Base-by-base conservation (phyloP, 345 rosid genomes). In the Gossypium herbaceum region DNA sequence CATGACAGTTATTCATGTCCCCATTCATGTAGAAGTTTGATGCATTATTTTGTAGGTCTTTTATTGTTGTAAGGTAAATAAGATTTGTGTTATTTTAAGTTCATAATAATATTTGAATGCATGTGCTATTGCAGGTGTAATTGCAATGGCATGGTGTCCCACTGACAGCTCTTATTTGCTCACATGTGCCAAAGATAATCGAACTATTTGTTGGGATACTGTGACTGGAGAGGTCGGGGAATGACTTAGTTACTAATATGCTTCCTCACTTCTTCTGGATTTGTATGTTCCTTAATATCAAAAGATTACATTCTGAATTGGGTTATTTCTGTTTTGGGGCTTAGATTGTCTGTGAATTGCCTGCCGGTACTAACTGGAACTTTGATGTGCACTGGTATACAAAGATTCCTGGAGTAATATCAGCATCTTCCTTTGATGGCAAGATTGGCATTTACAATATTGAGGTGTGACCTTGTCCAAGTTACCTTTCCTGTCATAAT, bases 111-210 rank as follows among this genome's bases (percentile, higher is more conserved):
- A 43, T 77, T 74, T 64, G 12, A 60, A 13, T 55, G 58, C 22
- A 13, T 77, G 12, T 73, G 24, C 51, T 56, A 3, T 43, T 24
- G 58, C 89, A 96, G 99, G 99, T 83, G 98, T 96, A 62, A 92
- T 93, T 89, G 99, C 97, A 75, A 96, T 96, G 99, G 88, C 97
- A 17, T 96, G 99, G 99, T 96, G 99, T 81, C 91, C 98, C 22
- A 87, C 64, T 77, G 98, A 93, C 77, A 89, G 94, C 83, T 86
- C 98, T 24, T 96, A 96, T 85, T 87, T 96, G 84, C 89, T 96
- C 75, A 90, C 99, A 17, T 96, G 99, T 80, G 97, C 97, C 43
- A 96, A 93, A 80, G 99, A 96, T 87, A 92, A 90, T 78, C 89
- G 98, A 76, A 96, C 98, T 75, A 90, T 96, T 80, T 96, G 98